Conservation (phyloP, 345 rosid genomes). For the Brassica carinata region DNA sequence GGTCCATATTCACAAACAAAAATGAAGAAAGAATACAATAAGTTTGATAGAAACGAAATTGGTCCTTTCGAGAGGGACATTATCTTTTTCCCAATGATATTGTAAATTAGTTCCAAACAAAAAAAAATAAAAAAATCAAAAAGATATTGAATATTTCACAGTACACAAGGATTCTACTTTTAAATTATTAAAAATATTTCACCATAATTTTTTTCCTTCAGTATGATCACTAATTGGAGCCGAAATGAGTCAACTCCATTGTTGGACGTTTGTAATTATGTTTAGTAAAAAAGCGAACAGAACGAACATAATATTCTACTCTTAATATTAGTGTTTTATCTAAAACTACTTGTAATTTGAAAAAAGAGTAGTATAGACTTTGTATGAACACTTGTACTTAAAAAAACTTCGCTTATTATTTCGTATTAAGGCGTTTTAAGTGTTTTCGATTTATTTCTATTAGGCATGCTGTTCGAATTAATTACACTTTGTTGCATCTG, state of each 20-base stretch:
- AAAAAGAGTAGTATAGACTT: background rate
- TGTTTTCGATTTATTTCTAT: constrained; percentile 4
- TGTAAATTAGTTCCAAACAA: background rate
- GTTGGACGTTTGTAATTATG: background rate
- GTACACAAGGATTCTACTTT: background rate
- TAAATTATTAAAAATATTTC: too few relatives aligned
- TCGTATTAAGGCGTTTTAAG: background rate
- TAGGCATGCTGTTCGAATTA: constrained; percentile 5
- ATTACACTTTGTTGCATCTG: background rate
- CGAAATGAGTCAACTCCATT: background rate
- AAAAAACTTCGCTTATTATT: background rate
- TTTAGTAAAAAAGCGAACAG: background rate
- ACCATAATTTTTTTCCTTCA: too few relatives aligned
- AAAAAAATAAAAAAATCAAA: background rate
- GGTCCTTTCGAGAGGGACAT: background rate
- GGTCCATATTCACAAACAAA: constrained; percentile 4
- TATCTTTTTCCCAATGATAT: background rate
- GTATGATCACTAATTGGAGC: too few relatives aligned
- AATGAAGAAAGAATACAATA: background rate
- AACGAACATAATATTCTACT: background rate
- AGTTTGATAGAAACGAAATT: background rate
- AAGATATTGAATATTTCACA: background rate
- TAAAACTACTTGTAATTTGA: too few relatives aligned
- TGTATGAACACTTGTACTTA: background rate
- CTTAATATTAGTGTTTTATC: too few relatives aligned